Evolutionary conservation across 2,329 filamentous ascomycete species (phyloP), one percentile per base, ranked within the genome.

Genomic region (Neonectria neomacrospora): DNA sequence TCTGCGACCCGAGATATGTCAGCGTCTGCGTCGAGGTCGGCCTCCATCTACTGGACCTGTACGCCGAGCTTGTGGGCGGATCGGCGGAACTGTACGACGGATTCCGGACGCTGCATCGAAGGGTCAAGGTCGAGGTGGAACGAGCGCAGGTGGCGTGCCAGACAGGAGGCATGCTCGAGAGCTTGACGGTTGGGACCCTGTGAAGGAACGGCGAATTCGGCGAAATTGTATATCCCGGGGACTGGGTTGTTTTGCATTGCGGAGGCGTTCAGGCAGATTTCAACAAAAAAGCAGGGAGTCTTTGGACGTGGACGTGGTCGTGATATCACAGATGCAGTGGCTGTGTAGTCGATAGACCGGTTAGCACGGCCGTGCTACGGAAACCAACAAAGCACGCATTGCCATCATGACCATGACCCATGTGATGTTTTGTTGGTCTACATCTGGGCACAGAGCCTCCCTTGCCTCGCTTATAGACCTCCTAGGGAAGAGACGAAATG

Each of bases 111-210:
- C 82, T 97, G 67, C 88, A 91, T 75, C 81, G 85, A 48, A 84
- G 90, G 41, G 95, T 98, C 20, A 86, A 88, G 66, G 82, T 86
- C 42, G 92, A 96, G 77, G 91, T 94, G 11, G 93, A 96, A 78
- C 89, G 91, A 73, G 92, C 93, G 22, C 92, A 97, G 79, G 85
- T 91, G 74, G 94, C 95, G 2, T 90, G 88, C 71, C 89, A 91
- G 79, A 94, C 93, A 11, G 87, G 87, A 69, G 96, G 95, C 2
- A 97, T 98, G 94, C 80, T 98, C 67, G 92, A 95, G 71, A 91
- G 81, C 52, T 67, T 88, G 67, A 87, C 91, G 67, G 67, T 75
- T 52, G 74, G 76, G 41, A 67, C 64, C 34, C 66, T 72, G 58
- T 76, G 59, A 72, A 66, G 53, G 57, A 61, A 34, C 37, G 20